Evolutionary conservation across 2,329 filamentous ascomycete genomes (phyloP).

Genomic region (Pleomassaria siparia): DNA sequence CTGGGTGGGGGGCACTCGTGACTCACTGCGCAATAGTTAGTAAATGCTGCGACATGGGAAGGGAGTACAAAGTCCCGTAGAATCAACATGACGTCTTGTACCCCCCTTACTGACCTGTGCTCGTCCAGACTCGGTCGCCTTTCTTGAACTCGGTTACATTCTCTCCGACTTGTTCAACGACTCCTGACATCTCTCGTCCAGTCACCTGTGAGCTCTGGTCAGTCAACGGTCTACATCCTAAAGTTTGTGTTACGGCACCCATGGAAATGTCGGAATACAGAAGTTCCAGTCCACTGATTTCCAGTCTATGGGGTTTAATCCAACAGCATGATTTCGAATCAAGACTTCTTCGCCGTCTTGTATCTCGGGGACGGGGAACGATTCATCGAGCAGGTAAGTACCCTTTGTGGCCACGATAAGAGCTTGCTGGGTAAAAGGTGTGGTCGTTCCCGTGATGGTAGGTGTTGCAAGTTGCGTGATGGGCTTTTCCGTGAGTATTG

Average conservation of each 20-base stretch:
- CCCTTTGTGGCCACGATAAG: conserved; percentile 5
- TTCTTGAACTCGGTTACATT: conserved; percentile 22
- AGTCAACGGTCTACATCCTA: not conserved
- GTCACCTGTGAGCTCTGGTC: conserved; percentile 15
- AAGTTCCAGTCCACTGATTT: conserved; percentile 48
- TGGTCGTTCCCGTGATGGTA: not conserved
- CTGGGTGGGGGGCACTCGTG: no score
- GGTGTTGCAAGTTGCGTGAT: not conserved
- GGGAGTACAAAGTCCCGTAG: no score
- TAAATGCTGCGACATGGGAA: no score
- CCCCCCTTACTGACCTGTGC: no score
- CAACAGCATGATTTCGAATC: conserved; percentile 39
- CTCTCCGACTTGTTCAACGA: conserved; percentile 30
- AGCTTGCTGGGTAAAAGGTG: conserved; percentile 2
- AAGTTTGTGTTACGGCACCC: conserved; percentile 9
- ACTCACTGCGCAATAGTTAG: no score
- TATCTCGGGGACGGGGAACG: conserved; percentile 3
- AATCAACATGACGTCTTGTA: no score
- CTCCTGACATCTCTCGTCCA: conserved; percentile 37
- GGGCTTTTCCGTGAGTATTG: not conserved
- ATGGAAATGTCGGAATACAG: conserved; percentile 44
- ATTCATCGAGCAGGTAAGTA: conserved; percentile 1
- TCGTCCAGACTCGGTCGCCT: conserved; percentile 40
- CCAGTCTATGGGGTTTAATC: conserved; percentile 47
- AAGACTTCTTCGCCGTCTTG: conserved; percentile 37